Conservation (phyloP, 176 grass and related monocot genomes). For the Phoenix dactylifera region DNA sequence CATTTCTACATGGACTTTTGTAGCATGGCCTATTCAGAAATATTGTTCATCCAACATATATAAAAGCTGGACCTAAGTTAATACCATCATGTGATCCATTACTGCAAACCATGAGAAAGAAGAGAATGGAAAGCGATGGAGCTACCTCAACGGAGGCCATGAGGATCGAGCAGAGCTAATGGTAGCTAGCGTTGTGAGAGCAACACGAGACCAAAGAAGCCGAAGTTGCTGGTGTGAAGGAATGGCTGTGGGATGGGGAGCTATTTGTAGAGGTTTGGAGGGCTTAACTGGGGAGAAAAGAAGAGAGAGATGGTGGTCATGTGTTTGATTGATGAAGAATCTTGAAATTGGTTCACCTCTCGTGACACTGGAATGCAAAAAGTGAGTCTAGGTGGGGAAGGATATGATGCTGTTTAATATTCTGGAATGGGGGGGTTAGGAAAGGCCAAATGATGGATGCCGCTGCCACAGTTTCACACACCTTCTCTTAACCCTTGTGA, state of each 20-base stretch:
- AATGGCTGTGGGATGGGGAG: conserved; percentile 1
- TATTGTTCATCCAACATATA: no score
- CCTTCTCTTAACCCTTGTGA: conserved; percentile 12
- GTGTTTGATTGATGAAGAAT: conserved; percentile 11
- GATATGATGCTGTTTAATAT: conserved; percentile 9
- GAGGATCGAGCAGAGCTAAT: background rate
- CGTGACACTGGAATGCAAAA: background rate
- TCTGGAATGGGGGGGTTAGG: conserved; percentile 1
- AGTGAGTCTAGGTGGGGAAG: background rate
- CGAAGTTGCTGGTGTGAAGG: conserved; percentile 17
- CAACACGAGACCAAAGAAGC: background rate
- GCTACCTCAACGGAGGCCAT: conserved; percentile 73
- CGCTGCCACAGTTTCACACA: conserved; percentile 17
- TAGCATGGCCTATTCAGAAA: no score
- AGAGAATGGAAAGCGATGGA: background rate
- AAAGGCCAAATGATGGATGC: conserved; percentile 15
- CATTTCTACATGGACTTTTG: no score
- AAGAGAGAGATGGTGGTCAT: background rate
- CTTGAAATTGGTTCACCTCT: conserved; percentile 10
- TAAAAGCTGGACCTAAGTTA: no score
- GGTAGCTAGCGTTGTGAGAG: background rate
- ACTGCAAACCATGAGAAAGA: background rate
- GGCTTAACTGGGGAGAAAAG: conserved; percentile 28
- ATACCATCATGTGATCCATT: no score
- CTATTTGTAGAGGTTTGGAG: conserved; percentile 27